Conservation (phyloP, 164 flowering plant species). For the Hamamelis virginiana region DNA sequence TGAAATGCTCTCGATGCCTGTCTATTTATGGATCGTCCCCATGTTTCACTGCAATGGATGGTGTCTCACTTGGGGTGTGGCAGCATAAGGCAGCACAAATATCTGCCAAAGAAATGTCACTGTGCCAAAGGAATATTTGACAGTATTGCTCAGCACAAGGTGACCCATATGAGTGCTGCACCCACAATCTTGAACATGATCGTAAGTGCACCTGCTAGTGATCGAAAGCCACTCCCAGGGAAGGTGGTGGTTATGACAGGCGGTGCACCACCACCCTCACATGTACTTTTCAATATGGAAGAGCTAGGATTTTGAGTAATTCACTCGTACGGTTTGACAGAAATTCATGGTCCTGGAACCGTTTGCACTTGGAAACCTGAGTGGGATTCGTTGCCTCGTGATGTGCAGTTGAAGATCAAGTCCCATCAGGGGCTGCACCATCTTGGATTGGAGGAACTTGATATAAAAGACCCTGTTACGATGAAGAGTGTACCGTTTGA, state of each 20-base stretch:
- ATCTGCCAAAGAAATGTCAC: slow-evolving; percentile 53
- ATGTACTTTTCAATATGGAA: slow-evolving; percentile 43
- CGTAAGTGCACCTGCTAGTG: slow-evolving; percentile 34
- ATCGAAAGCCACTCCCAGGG: slow-evolving; percentile 29
- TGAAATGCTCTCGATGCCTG: slow-evolving; percentile 57
- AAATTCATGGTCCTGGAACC: slow-evolving; percentile 56
- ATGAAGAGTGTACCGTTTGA: slow-evolving; percentile 49
- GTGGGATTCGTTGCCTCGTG: slow-evolving; percentile 39
- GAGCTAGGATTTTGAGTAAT: slow-evolving; percentile 43
- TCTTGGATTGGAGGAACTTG: slow-evolving; percentile 48
- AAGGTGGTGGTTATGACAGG: slow-evolving; percentile 46
- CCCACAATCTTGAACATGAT: slow-evolving; percentile 70
- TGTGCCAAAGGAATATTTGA: slow-evolving; percentile 51
- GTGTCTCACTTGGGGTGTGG: slow-evolving; percentile 74
- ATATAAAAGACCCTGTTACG: slow-evolving; percentile 44
- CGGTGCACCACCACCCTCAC: slow-evolving; percentile 56
- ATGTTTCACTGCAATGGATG: slow-evolving; percentile 96
- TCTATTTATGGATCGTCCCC: slow-evolving; percentile 75
- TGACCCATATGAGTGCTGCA: slow-evolving; percentile 77
- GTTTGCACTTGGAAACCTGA: slow-evolving; percentile 54
- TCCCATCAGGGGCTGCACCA: slow-evolving; percentile 52
- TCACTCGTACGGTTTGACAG: slow-evolving; percentile 58
- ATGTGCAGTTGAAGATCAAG: slow-evolving; percentile 36
- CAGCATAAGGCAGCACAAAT: slow-evolving; percentile 79
- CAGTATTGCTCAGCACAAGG: slow-evolving; percentile 44